phyloP scores from a whole-genome alignment of 495 filamentous ascomycete species.

The Lasiosphaeris hirsuta region DNA sequence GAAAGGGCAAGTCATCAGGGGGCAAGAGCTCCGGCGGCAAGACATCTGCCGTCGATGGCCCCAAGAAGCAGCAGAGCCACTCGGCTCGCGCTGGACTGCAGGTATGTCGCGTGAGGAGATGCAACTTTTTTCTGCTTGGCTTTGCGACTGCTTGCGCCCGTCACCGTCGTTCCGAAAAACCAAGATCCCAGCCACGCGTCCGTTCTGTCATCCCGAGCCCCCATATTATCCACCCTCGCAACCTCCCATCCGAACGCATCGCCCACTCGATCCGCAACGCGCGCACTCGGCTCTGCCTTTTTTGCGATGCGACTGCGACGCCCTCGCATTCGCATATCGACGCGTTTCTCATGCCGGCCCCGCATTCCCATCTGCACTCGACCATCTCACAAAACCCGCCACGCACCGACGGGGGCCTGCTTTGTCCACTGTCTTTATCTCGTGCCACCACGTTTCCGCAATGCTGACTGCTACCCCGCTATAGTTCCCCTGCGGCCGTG shows the following conservation, averaged over 20 bases:
- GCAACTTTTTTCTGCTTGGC: constrained; percentile 14
- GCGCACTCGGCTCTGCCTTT: background rate
- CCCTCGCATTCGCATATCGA: background rate
- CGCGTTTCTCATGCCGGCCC: background rate
- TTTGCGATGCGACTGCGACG: background rate
- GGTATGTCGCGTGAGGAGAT: constrained; percentile 59
- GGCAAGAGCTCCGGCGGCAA: constrained; percentile 83
- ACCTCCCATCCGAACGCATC: background rate
- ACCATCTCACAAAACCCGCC: too few relatives aligned
- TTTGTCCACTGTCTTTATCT: background rate
- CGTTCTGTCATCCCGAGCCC: constrained; percentile 8
- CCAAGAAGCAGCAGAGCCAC: constrained; percentile 96
- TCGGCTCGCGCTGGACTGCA: constrained; percentile 97
- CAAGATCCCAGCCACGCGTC: constrained; percentile 19
- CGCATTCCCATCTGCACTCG: background rate
- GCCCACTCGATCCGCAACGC: background rate
- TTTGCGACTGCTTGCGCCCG: constrained; percentile 2
- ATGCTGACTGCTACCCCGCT: constrained; percentile 32
- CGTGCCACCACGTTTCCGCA: background rate
- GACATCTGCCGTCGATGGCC: constrained; percentile 66
- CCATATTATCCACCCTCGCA: background rate
- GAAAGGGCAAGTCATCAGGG: constrained; percentile 91
- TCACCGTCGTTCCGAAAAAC: background rate
- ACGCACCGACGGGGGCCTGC: background rate
- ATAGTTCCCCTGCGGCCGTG: constrained; percentile 98